A percentile compares a stretch with the other conserved stretches of the same genome.
phyloP scores from a whole-genome alignment of 371 early-diverging fungal species.

The Mucor plumbeus region DNA sequence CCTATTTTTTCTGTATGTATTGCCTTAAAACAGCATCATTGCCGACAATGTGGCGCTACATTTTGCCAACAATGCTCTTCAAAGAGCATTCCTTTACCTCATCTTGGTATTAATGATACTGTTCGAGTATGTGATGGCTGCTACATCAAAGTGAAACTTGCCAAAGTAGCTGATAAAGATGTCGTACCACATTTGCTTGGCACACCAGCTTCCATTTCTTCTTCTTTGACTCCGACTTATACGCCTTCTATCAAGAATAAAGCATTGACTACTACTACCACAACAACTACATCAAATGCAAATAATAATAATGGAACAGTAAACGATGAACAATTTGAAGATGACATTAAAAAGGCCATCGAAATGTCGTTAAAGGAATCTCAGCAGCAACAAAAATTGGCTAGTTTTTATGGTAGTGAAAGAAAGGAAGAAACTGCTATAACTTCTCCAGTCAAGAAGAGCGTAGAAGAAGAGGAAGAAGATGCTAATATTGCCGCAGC shows the following conservation, averaged over 20 bases:
- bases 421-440: constrained; percentile 9
- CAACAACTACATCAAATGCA: constrained; percentile 14
- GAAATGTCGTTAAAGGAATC: constrained; percentile 83
- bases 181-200: constrained; percentile 18
- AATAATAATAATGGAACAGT: neutral
- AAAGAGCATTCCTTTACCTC: constrained; percentile 80
- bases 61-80: constrained; percentile 93
- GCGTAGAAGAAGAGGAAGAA: constrained; percentile 53
- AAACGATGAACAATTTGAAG: constrained; percentile 68
- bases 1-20: neutral
- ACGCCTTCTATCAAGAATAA: constrained; percentile 21
- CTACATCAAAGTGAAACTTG: constrained; percentile 68
- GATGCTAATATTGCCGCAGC: constrained; percentile 91
- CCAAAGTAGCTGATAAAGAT: constrained; percentile 33
- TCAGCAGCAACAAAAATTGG: constrained; percentile 43
- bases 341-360: constrained; percentile 87
- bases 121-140: constrained; percentile 96
- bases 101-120: constrained; percentile 83
- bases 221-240: constrained; percentile 21
- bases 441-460: neutral
- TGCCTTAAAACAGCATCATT: constrained; percentile 76
- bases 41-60: constrained; percentile 93
- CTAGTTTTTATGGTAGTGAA: neutral
- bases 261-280: constrained; percentile 16
- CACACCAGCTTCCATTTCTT: constrained; percentile 24